Conservation (phyloP, 2,329 filamentous ascomycete species). For the Epichloe hybrida region DNA sequence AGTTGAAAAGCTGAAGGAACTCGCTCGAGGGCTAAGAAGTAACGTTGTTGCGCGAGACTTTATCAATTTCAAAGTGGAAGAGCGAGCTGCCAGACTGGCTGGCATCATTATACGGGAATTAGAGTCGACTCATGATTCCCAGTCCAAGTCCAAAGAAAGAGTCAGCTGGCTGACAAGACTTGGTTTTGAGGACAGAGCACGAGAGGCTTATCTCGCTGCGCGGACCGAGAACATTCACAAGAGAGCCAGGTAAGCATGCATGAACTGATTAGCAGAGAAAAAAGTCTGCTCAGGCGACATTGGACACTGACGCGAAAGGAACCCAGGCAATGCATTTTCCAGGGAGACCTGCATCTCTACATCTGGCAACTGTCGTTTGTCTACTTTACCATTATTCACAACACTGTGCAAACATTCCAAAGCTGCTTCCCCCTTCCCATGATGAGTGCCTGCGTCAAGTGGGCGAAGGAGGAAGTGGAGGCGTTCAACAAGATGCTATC, state of each 20-base stretch:
- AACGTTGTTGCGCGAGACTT: constrained; percentile 84
- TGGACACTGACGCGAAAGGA: background rate
- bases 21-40: constrained; percentile 69
- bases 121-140: constrained; percentile 62
- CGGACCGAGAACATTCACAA: constrained; percentile 67
- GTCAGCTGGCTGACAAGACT: constrained; percentile 75
- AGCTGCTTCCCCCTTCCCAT: constrained; percentile 71
- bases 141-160: constrained; percentile 64
- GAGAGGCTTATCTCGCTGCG: constrained; percentile 74
- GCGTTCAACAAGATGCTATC: constrained; percentile 74
- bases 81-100: constrained; percentile 66
- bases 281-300: background rate
- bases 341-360: constrained; percentile 82
- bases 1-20: constrained; percentile 70
- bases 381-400: constrained; percentile 87
- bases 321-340: constrained; percentile 77
- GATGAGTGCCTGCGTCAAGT: constrained; percentile 92
- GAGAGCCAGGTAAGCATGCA: constrained; percentile 52
- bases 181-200: constrained; percentile 79
- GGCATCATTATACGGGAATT: constrained; percentile 65
- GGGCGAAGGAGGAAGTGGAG: constrained; percentile 93
- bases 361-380: constrained; percentile 93
- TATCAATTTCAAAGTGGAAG: constrained; percentile 81
- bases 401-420: constrained; percentile 84
- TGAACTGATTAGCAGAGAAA: background rate